Base-by-base conservation (phyloP, 768 basidiomycete genomes). In the Phlebiopsis flavidoalba region DNA sequence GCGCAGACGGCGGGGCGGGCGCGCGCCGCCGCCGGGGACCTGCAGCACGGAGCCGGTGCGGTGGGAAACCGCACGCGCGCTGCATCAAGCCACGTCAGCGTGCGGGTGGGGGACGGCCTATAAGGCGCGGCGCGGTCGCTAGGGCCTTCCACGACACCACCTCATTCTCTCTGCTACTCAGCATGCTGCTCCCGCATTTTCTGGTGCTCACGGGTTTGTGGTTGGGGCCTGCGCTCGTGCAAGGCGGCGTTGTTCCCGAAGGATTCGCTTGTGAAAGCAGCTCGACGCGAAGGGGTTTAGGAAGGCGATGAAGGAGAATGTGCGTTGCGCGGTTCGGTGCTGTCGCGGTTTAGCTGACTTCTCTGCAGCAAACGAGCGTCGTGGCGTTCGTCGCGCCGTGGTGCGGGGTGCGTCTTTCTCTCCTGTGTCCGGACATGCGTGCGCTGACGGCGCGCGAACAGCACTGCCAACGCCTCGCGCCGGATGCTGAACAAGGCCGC, bases 351-450 rank as follows among this genome's bases (percentile, higher is more conserved):
- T 2, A 43, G 8, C 40, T 43, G 4, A 43, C 40, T 3, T 3
- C 54, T 22, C 51, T 62, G 60, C 65, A 93, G 91, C 77, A 82
- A 74, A 89, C 91, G 35, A 83, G 80, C 62, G 72, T 95, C 69
- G 87, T 96, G 17, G 95, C 93, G 1, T 97, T 95, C 69, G 89
- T 95, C 12, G 95, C 95, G n/a, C 91, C 93, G 3, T 96, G 94
- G 95, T 94, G 91, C 69, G 91, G 89, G 64, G 89, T 91, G 72
- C 70, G 88, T 76, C 26, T 56, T 17, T 15, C 36, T 5, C 15
- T n/a, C 8, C 35, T 12, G 14, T 19, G 7, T 19, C 8, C 33
- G 15, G 26, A 31, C 6, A 6, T 11, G 36, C 37, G 15, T 17
- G 24, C 2, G 15, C n/a, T 61, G 26, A 55, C 60, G 48, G 4